Evolutionary conservation across 768 basidiomycete species (phyloP).

Genomic region (Russula abietina): DNA sequence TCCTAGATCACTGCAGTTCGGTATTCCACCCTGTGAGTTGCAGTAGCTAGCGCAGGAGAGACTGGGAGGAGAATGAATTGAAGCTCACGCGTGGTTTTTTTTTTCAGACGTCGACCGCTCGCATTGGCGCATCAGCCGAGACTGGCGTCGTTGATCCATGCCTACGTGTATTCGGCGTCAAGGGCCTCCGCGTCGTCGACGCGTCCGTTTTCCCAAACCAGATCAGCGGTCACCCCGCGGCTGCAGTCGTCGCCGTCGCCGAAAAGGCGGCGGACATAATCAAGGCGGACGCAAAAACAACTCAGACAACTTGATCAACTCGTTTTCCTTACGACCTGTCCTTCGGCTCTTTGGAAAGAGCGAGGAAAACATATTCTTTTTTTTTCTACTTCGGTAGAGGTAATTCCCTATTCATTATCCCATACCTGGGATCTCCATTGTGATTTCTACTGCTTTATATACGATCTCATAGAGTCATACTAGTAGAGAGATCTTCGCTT

Average conservation of each 20-base stretch:
- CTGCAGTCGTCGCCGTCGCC: constrained; percentile 13
- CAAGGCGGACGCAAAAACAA: constrained; percentile 2
- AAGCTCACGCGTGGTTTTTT: neutral
- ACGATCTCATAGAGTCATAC: too few species aligned
- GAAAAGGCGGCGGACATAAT: constrained; percentile 18
- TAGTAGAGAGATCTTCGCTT: too few species aligned
- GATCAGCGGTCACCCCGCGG: constrained; percentile 15
- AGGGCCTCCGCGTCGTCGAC: constrained; percentile 37
- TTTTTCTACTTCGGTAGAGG: neutral
- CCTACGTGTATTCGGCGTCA: constrained; percentile 40
- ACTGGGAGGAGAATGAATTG: neutral
- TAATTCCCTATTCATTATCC: too few species aligned
- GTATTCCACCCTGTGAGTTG: constrained; percentile 33
- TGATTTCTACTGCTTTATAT: too few species aligned
- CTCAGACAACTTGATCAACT: neutral
- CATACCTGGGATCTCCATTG: too few species aligned
- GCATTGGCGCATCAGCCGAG: constrained; percentile 11
- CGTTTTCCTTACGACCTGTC: neutral
- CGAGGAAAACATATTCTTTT: neutral
- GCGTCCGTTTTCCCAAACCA: constrained; percentile 22
- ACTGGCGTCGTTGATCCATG: constrained; percentile 40
- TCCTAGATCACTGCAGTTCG: constrained; percentile 5
- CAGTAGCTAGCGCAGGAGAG: neutral
- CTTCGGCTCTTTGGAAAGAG: too few species aligned
- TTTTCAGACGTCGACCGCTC: constrained; percentile 19